Evolutionary conservation across 164 flowering plant species (phyloP), one percentile per base, ranked within the genome.

Genomic region (grape (Vitis vinifera)): DNA sequence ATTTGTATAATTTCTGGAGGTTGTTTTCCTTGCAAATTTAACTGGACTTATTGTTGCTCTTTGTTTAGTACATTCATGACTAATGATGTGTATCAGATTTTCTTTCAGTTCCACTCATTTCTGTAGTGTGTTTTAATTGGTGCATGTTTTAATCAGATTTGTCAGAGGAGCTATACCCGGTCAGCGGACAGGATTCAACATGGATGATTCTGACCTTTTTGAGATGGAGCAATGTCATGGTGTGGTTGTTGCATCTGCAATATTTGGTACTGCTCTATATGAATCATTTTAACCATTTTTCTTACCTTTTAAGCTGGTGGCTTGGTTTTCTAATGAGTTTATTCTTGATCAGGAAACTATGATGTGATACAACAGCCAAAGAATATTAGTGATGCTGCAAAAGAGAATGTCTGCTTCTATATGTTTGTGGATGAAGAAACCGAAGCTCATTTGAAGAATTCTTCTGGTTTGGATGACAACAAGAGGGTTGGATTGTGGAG

Each of bases 191-290:
- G 99, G 99, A 72, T 96, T 87, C 83, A 91, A 96, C 77, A 87
- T 96, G n/a, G 87, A 89, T 72, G 94, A 88, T 13, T 66, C 78
- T 52, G 98, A 93, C 80, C 90, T 96, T 74, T 72, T 63, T 69
- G 97, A 89, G 57, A 92, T 93, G 98, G 97, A 91, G 74, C 85
- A 82, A 68, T 96, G 97, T 71, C 75, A 49, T 63, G 98, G 94
- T 10, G 79, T 93, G 37, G 94, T 96, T 74, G 98, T 96, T 80
- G 98, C 97, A 62, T 93, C 98, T 47, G 99, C 89, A 50, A 81
- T 89, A 70, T 89, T 89, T 78, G 91, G 93, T 89, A 87, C 30
- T 15, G 47, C 60, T 76, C 68, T 16, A 50, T 50, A 5, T 62
- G 44, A 4, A n/a, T 63, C 37, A 8, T 49, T 17, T 14, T 5